Base-by-base conservation (phyloP, 495 filamentous ascomycete species). In the Podospora pseudopauciseta region DNA sequence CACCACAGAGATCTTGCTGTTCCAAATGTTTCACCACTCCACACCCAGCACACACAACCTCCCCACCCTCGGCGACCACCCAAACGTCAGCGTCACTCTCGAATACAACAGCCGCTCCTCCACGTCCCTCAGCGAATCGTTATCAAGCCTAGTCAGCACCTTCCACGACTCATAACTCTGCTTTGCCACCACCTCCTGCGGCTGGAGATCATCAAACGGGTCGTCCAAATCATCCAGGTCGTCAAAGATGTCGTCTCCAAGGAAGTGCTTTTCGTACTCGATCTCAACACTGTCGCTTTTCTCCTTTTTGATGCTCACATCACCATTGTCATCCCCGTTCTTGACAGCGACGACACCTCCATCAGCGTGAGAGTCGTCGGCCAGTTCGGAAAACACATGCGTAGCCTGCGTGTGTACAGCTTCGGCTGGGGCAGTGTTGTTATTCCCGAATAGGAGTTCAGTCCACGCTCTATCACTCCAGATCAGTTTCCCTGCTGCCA, bases 61-160 rank as follows among this genome's bases (percentile, higher is more conserved):
- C 44, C 80, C 84, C 5, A 83, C 74, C 15, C 70, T 75, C 28
- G 77, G 73, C 9, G 76, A 78, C 83, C 84, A 88, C 1, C 84
- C 85, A 72, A 88, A 86, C 9, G 83, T 76, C 53, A 88, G 61
- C 13, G 82, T 86, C n/a, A 86, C 66, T 16, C 86, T 79, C 59
- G 80, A 73, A 68, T 81, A 87, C 64, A 83, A 67, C 67, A 88
- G 54, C 26, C 80, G 70, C 63, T 83, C 78, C 67, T 88, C 84
- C 23, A 87, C 71, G 60, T 77, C 78, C 68, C 77, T 75, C 13
- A 86, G 72, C 27, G 75, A 74, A n/a, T 79, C 68, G 67, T 63
- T 71, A 13, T 68, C 74, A 23, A 83, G 70, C 18, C 63, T 34
- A 11, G 73, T 72, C 7, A 83, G 59, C 30, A 82, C 80, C 49